Conservation (phyloP, 2,329 filamentous ascomycete genomes). For the Monilinia vaccinii-corymbosi region DNA sequence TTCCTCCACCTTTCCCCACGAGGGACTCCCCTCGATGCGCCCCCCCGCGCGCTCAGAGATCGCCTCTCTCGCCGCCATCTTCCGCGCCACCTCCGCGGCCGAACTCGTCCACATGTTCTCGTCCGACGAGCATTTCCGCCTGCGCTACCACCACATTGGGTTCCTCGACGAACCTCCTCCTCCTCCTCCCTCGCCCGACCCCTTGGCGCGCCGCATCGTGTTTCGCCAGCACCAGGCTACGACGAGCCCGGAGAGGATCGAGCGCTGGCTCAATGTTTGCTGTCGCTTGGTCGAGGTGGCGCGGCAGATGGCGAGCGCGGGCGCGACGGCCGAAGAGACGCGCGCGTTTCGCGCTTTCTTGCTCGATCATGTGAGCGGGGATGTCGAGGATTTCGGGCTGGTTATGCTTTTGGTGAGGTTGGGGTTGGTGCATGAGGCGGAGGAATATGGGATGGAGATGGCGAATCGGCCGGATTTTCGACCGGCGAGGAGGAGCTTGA, state of each 20-base stretch:
- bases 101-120: neutral
- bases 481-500: neutral
- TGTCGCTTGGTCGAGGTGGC: slow-evolving; percentile 14
- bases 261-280: slow-evolving; percentile 16
- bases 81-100: neutral
- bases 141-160: neutral
- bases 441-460: neutral
- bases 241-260: slow-evolving; percentile 10
- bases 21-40: neutral
- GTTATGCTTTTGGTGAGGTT: neutral
- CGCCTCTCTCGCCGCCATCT: neutral
- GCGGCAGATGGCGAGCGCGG: neutral
- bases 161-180: neutral
- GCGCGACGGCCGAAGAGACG: neutral
- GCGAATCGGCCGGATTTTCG: neutral
- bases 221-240: slow-evolving; percentile 21
- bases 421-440: neutral
- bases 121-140: neutral
- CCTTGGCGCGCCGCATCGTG: slow-evolving; percentile 17
- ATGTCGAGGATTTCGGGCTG: neutral
- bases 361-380: neutral
- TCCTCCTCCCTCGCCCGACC: too few relatives aligned
- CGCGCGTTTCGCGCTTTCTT: neutral
- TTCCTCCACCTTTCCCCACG: neutral
- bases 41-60: neutral